Percentiles rank a stretch among this genome's conserved stretches.
These are phyloP conservation scores for Macrolepiota albuminosa DNA, from an alignment of 768 basidiomycete genomes.

Conservation along the genomic window DNA sequence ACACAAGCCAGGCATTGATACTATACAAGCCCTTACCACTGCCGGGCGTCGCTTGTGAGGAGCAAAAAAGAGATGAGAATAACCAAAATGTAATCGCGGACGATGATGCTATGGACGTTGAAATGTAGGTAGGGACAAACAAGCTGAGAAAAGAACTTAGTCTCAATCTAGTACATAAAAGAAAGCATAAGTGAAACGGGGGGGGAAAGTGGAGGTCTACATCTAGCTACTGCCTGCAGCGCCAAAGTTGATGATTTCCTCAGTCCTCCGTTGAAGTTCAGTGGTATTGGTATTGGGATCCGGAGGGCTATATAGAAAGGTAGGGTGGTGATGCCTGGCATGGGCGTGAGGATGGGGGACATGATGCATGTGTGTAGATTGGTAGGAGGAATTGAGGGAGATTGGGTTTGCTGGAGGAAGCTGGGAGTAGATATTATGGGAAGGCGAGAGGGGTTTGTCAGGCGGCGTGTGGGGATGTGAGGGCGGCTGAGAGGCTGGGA, in stretches of 20 bases:
- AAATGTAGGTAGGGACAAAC: conserved; percentile 22
- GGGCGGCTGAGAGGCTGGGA: conserved; percentile 2
- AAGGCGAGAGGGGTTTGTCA: conserved; percentile 13
- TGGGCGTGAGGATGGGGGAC: conserved; percentile 79
- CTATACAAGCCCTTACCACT: conserved; percentile 43
- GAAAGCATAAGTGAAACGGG: conserved; percentile 12
- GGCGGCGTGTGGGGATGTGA: conserved; percentile 13
- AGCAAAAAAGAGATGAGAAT: conserved; percentile 13
- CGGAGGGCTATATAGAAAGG: conserved; percentile 30
- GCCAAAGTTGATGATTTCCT: conserved; percentile 47
- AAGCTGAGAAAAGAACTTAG: not conserved
- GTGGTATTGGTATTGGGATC: conserved; percentile 27
- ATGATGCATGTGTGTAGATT: conserved; percentile 65
- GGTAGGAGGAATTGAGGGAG: conserved; percentile 47
- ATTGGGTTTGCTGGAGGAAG: conserved; percentile 26
- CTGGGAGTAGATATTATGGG: conserved; percentile 17
- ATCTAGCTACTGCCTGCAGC: conserved; percentile 19
- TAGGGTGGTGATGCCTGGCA: conserved; percentile 64
- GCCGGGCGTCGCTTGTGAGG: conserved; percentile 6
- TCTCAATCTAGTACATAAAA: conserved; percentile 6
- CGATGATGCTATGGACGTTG: conserved; percentile 55
- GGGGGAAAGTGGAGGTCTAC: conserved; percentile 9
- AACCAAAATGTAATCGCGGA: conserved; percentile 14
- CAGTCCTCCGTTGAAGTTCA: conserved; percentile 37
- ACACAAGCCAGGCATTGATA: conserved; percentile 45